Evolutionary conservation across 2,329 filamentous ascomycete genomes (phyloP), one percentile per base, ranked within the genome.

Genomic region (Didymella keratinophila): DNA sequence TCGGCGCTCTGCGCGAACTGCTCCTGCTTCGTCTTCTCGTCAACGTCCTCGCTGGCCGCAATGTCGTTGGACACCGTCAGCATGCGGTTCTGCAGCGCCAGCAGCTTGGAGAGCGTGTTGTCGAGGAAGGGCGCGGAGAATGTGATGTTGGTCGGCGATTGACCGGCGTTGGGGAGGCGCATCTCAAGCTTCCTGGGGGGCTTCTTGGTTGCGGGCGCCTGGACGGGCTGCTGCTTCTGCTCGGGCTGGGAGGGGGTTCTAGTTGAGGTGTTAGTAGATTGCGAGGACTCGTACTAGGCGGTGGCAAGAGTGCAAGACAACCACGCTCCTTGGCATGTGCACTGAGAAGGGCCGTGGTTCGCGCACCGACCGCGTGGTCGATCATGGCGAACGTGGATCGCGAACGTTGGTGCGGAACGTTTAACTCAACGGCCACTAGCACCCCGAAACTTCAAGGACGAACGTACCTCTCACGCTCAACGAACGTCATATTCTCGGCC

Each of bases 51-150:
- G 43, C 71, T 71, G 18, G 79, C 79, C 2, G 78, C 77, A 55
- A 83, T 75, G 58, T 82, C 79, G 21, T 79, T 78, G 41, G 78
- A 80, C 5, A 79, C 78, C 56, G 77, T 79, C 56, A 83, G 71
- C 81, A 83, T 83, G 30, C 80, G 74, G 67, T 81, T 81, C 60
- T 83, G 81, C 43, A 83, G 73, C 11, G 76, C 69, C 48, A 83
- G 70, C 71, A 83, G 79, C 76, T 83, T 83, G 52, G 78, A 74
- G 1, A 83, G 75, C 5, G 81, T 82, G 68, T 83, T 83, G 74
- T 83, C 81, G 51, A 83, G 79, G 75, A 83, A 83, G 0, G 81
- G 80, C 1, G 81, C 81, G n/a, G 79, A 81, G 72, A 83, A 83
- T 34, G 78, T 79, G 59, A 83, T 74, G 54, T 76, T 76, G 23